A percentile compares a stretch with the other conserved stretches of the same genome.
Conservation (phyloP, 805 yeast species). For the Kodamaea hsintzibuensis region DNA sequence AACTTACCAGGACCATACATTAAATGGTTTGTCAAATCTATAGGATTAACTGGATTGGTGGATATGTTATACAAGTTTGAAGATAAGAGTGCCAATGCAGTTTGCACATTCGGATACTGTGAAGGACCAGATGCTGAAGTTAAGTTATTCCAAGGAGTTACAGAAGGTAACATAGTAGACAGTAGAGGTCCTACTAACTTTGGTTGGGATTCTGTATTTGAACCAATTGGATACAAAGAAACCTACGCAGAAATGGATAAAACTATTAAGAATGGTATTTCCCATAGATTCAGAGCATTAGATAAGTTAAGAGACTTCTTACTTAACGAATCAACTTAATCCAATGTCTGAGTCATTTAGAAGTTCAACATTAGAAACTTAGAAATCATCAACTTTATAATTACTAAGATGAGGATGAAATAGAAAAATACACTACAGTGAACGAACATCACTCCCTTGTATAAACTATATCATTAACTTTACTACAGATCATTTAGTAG, state of each 20-base stretch:
- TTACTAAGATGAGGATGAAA: too few species aligned
- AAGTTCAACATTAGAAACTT: too few species aligned
- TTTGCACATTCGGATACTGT: constrained; percentile 90
- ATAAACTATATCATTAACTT: not conserved
- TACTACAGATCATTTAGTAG: not conserved
- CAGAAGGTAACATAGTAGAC: constrained; percentile 76
- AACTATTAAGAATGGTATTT: constrained; percentile 70
- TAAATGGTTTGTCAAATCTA: constrained; percentile 82
- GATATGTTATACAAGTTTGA: constrained; percentile 79
- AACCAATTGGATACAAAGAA: constrained; percentile 72
- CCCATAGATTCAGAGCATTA: constrained; percentile 87
- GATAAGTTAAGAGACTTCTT: constrained; percentile 64
- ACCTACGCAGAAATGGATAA: constrained; percentile 88
- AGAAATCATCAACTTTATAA: too few species aligned
- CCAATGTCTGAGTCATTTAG: too few species aligned
- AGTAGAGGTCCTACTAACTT: constrained; percentile 78
- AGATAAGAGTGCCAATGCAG: constrained; percentile 81
- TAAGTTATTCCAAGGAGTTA: constrained; percentile 80
- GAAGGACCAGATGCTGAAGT: constrained; percentile 76
- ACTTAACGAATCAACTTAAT: constrained; percentile 13
- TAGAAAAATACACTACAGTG: not conserved
- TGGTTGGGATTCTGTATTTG: constrained; percentile 94
- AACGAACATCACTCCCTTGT: not conserved
- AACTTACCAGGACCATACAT: constrained; percentile 90
- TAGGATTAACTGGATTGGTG: constrained; percentile 78